Evolutionary conservation across 768 basidiomycete genomes (phyloP), one percentile per base, ranked within the genome.

Genomic region (Mycena leptocephala): DNA sequence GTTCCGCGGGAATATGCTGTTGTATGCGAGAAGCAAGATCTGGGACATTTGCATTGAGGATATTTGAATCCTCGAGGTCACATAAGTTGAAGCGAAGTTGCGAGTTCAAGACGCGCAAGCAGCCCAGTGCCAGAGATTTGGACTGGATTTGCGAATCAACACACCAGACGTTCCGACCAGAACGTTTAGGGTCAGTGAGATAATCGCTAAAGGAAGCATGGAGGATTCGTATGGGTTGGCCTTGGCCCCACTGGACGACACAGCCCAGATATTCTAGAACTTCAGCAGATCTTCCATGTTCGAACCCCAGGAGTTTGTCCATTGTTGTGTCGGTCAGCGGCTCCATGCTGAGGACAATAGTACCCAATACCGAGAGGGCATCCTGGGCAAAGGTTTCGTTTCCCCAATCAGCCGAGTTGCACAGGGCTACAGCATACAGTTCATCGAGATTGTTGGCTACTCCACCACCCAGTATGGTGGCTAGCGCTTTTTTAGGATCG

Each of bases 31-130:
- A 6, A 3, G 63, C 2, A 2, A 65, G 46, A 22, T 51, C 46
- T 5, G 20, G 14, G 7, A 56, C 39, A 13, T 70, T 28, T 13
- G 18, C 37, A 59, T 70, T 59, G 22, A 70, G 41, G 24, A 70
- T 13, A 39, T 59, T 20, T 3, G 68, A 70, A 39, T 70, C 33
- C 37, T 70, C 41, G 24, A 70, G 56, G 26, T 16, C n/a, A 58
- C 67, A 69, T 6, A 69, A 28, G 14, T 70, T 70, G 32, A 70
- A 70, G 3, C 11, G 43, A 22, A 70, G 58, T 13, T 62, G 30
- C 3, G 10, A 32, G 13, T 32, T 48, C 2, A 70, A 59, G 22
- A 70, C 13, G 20, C 39, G 30, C 22, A 70, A n/a, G 32, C 69
- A 70, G 10, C 58, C 39, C n/a, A 62, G 8, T 1, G 58, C 37